phyloP scores from a whole-genome alignment of 208 protist genomes.

The Leishmania martiniquensis region DNA sequence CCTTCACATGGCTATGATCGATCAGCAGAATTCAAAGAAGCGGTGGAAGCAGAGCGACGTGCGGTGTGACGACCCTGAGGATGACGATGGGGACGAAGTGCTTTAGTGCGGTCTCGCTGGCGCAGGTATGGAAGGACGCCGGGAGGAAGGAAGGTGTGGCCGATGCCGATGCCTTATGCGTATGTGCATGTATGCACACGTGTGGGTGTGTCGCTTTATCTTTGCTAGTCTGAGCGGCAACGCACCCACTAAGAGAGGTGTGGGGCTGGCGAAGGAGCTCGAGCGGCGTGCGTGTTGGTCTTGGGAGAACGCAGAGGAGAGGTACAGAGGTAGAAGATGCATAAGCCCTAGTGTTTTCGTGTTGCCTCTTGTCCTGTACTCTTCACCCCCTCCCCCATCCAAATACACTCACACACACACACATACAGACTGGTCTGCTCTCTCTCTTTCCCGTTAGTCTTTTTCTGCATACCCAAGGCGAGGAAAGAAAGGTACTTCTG shows the following conservation, averaged over 20 bases:
- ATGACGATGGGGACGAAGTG: constrained; percentile 35
- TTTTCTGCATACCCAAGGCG: background rate
- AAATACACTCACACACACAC: background rate
- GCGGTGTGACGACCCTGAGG: constrained; percentile 15
- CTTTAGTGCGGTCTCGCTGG: background rate
- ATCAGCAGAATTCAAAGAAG: constrained; percentile 38
- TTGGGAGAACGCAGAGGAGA: background rate
- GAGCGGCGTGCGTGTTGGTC: background rate
- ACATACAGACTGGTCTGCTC: background rate
- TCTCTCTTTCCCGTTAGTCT: background rate
- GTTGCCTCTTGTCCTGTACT: background rate
- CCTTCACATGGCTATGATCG: constrained; percentile 51
- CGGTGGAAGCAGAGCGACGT: constrained; percentile 24
- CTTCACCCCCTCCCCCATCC: background rate
- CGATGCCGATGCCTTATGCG: background rate
- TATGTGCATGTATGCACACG: background rate
- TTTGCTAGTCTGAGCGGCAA: no score
- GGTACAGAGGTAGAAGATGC: background rate
- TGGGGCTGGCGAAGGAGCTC: no score
- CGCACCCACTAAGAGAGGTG: no score
- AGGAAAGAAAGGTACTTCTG: background rate
- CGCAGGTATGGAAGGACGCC: background rate
- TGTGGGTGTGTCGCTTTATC: no score
- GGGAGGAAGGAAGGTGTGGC: background rate
- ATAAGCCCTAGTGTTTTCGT: background rate